Evolutionary conservation across 2,329 filamentous ascomycete species (phyloP).

Genomic region (Trichophyton rubrum): DNA sequence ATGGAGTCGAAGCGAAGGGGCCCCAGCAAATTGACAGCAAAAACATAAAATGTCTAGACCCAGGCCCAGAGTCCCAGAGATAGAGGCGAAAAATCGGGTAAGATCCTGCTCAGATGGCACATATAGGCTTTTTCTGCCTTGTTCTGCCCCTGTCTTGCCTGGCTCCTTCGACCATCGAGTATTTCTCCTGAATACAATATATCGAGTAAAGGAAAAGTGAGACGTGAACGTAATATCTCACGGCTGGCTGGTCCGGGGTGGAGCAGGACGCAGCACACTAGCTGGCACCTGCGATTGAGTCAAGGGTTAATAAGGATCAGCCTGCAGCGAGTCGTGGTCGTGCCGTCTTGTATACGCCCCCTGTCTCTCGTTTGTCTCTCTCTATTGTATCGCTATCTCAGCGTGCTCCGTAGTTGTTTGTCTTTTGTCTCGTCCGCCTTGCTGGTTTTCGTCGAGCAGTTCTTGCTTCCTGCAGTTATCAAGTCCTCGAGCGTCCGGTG

Average conservation of each 20-base stretch:
- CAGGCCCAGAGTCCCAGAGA: neutral
- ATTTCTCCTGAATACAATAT: too few relatives aligned
- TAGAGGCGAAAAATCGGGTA: neutral
- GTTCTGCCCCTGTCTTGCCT: neutral
- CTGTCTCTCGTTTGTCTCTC: neutral
- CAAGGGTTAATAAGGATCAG: neutral
- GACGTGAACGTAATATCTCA: constrained; percentile 1
- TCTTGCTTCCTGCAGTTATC: neutral
- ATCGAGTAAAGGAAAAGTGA: neutral
- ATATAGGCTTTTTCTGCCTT: neutral
- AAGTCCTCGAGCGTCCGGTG: constrained; percentile 12
- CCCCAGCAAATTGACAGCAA: neutral
- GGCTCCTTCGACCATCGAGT: neutral
- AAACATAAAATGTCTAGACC: neutral
- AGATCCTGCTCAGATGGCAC: neutral
- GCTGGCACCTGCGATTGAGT: neutral
- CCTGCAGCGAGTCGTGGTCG: neutral
- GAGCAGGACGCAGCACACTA: neutral
- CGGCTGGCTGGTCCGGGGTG: neutral
- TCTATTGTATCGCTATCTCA: neutral
- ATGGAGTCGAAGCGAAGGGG: neutral
- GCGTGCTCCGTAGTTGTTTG: neutral
- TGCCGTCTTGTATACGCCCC: neutral
- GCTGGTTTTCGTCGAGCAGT: neutral
- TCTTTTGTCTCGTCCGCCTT: neutral